Evolutionary conservation across 179 eudicot species (phyloP), one percentile per base, ranked within the genome.

Genomic region (Actinidia chinensis): DNA sequence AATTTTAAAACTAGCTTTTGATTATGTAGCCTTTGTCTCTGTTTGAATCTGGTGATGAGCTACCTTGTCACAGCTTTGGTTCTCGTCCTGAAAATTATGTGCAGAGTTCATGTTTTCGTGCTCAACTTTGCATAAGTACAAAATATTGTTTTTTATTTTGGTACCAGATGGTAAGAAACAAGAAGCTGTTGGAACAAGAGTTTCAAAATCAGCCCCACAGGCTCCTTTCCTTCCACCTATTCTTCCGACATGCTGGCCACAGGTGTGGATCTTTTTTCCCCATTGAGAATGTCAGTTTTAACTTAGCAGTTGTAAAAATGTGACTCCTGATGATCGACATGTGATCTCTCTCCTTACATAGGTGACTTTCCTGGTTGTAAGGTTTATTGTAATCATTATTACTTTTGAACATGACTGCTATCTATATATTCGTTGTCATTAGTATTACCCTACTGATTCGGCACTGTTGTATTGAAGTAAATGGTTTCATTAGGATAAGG

Each of bases 401-500:
- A 51, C 40, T 33, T 52, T 43, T 48, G 40, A 17, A 51, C 60
- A 51, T 28, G 46, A 18, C 58, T 33, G 8, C 20, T 20, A 14
- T 23, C 61, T 72, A 42, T 25, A 17, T 71, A 28, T 71, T 50
- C 56, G 23, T 12, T 47, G 9, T 47, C 23, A 33, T 46, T 46
- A 11, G 33, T 28, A 28, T 28, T 28, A 28, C 33, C 73, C 12
- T 23, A 48, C 20, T 22, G n/a, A 18, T 43, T 47, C 8, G 73
- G 17, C 14, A 70, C n/a, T 13, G 56, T 43, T 17, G 14, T 22
- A 33, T n/a, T 70, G 58, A 22, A 70, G 48, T 48, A 48, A 56
- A 17, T 25, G 17, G 10, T 47, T 48, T 79, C 43, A 68, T 76
- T 85, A 95, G 90, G 97, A 94, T 73, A 95, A 95, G 80, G 92